Evolutionary conservation across 106 monocot species (phyloP).

Genomic region (Vanilla planifolia): DNA sequence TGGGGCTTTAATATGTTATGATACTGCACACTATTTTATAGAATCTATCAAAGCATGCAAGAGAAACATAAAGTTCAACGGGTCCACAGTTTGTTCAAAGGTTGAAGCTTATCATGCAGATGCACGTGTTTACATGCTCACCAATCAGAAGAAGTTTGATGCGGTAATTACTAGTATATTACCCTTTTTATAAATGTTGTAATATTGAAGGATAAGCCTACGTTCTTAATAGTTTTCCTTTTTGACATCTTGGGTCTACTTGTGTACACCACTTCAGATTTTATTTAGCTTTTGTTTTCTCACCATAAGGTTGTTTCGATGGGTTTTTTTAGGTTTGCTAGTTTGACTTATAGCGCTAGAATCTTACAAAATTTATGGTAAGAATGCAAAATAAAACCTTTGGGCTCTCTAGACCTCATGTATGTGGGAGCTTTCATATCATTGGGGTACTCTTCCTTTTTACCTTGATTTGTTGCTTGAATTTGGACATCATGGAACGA

Average conservation of each 20-base stretch:
- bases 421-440: too few relatives aligned
- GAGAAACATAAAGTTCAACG: constrained; percentile 37
- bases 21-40: constrained; percentile 14
- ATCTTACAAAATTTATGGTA: too few relatives aligned
- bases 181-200: too few relatives aligned
- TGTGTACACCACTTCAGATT: neutral
- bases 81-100: constrained; percentile 44
- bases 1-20: neutral
- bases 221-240: neutral
- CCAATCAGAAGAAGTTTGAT: constrained; percentile 84
- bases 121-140: constrained; percentile 89
- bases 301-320: too few relatives aligned
- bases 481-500: too few relatives aligned
- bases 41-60: constrained; percentile 26
- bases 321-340: too few relatives aligned
- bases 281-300: neutral
- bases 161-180: constrained; percentile 41
- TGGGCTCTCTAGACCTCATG: too few relatives aligned
- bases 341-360: too few relatives aligned
- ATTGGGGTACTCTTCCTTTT: too few relatives aligned
- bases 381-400: too few relatives aligned
- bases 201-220: too few relatives aligned
- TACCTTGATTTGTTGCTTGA: too few relatives aligned
- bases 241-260: neutral
- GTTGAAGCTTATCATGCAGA: constrained; percentile 79